Conservation (phyloP, 2,329 filamentous ascomycete species). For the Scopulariopsis brevicaulis region DNA sequence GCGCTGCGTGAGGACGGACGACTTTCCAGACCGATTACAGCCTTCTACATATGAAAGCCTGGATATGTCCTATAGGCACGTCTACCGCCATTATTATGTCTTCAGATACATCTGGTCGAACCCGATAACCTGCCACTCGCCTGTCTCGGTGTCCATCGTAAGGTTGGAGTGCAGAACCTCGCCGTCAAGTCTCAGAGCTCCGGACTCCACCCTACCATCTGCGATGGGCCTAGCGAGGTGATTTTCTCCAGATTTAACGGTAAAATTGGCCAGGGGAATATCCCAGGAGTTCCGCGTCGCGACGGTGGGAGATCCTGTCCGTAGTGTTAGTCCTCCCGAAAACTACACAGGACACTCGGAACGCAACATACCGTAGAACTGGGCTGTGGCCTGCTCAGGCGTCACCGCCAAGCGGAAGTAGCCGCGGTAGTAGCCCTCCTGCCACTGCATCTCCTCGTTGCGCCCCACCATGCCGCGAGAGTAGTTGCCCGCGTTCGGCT, state of each 20-base stretch:
- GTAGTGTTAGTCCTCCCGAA: neutral
- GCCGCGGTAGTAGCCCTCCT: slow-evolving; percentile 62
- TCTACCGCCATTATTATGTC: too few species aligned
- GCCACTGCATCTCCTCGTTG: slow-evolving; percentile 60
- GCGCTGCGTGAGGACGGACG: too few species aligned
- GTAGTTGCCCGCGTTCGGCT: slow-evolving; percentile 33
- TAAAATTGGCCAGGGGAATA: slow-evolving; percentile 59
- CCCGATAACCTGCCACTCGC: slow-evolving; percentile 12
- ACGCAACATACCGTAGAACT: slow-evolving; percentile 41
- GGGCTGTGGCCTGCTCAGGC: slow-evolving; percentile 45
- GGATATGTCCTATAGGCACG: too few species aligned
- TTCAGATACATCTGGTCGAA: slow-evolving; percentile 12
- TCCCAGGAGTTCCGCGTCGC: slow-evolving; percentile 50
- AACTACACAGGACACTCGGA: neutral
- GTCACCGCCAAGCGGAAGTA: slow-evolving; percentile 56
- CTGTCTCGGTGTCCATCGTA: slow-evolving; percentile 23
- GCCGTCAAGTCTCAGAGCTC: slow-evolving; percentile 36
- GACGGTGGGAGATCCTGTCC: slow-evolving; percentile 37
- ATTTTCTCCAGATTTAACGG: slow-evolving; percentile 51
- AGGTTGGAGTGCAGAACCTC: slow-evolving; percentile 34
- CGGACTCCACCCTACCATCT: slow-evolving; percentile 36
- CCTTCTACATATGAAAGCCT: too few species aligned
- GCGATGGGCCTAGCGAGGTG: slow-evolving; percentile 31
- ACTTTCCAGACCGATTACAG: too few species aligned
- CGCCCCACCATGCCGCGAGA: slow-evolving; percentile 27